These are phyloP conservation scores for Oryza longistaminata DNA, from an alignment of 176 grass and related monocot genomes.

Conservation along the genomic window DNA sequence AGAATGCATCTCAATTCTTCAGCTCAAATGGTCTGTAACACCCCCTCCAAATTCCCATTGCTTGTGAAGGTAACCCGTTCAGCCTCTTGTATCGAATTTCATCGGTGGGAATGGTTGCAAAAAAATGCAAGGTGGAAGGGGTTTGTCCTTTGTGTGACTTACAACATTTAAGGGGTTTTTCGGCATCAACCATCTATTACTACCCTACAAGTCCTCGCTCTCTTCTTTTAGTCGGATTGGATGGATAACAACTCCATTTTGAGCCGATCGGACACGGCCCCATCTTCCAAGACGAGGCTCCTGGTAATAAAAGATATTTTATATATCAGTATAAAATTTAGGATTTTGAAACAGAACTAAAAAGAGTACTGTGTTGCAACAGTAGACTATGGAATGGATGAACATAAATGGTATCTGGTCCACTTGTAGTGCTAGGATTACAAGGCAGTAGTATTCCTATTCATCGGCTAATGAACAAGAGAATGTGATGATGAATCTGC, in stretches of 20 bases:
- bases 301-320: constrained; percentile 49
- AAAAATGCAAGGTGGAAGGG: background rate
- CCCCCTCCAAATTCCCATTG: background rate
- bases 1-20: background rate
- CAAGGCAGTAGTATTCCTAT: background rate
- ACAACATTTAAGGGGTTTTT: background rate
- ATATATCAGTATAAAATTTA: background rate
- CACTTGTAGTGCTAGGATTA: background rate
- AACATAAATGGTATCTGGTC: background rate
- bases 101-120: background rate
- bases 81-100: background rate
- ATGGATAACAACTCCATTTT: constrained; percentile 75
- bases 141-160: background rate
- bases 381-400: background rate
- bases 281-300: constrained; percentile 84
- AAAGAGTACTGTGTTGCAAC: background rate
- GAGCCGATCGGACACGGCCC: constrained; percentile 50
- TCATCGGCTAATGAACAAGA: background rate
- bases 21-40: background rate
- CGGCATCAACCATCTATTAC: background rate
- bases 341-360: background rate
- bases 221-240: constrained; percentile 56
- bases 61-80: background rate
- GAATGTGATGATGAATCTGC: background rate
- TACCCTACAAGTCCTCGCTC: constrained; percentile 34